Conservation (phyloP, 768 basidiomycete species). For the Rossbeevera mucosa region DNA sequence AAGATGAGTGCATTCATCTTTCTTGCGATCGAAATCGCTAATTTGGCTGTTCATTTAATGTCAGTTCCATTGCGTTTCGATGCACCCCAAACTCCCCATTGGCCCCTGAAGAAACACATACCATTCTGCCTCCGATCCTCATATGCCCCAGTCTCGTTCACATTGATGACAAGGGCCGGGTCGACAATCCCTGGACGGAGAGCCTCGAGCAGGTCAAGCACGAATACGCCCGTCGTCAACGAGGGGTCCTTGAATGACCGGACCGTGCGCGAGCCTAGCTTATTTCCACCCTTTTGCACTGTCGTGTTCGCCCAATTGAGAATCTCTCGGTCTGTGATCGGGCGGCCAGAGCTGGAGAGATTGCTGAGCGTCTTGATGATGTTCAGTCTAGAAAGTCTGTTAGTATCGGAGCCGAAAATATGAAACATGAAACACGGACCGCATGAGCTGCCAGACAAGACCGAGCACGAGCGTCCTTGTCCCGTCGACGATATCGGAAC, state of each 20-base stretch:
- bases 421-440: conserved; percentile 41
- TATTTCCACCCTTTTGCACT: conserved; percentile 55
- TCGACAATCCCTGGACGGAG: conserved; percentile 95
- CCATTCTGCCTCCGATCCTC: conserved; percentile 93
- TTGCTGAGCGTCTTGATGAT: conserved; percentile 86
- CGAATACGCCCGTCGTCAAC: conserved; percentile 85
- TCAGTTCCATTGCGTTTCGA: neutral
- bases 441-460: conserved; percentile 97
- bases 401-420: neutral
- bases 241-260: conserved; percentile 93
- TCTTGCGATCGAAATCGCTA: conserved; percentile 97
- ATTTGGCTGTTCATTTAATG: conserved; percentile 60
- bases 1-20: conserved; percentile 97
- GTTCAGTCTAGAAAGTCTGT: conserved; percentile 51
- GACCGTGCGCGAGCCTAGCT: conserved; percentile 57
- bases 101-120: conserved; percentile 35
- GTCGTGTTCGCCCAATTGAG: conserved; percentile 94
- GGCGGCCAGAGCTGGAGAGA: conserved; percentile 67
- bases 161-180: conserved; percentile 67
- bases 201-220: conserved; percentile 88
- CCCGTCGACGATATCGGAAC: conserved; percentile 96
- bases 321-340: conserved; percentile 89
- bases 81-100: too few species aligned
- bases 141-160: conserved; percentile 59
- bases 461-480: conserved; percentile 89